phyloP scores from a whole-genome alignment of 192 early-diverging fungal genomes.

The Coemansia furcata region DNA sequence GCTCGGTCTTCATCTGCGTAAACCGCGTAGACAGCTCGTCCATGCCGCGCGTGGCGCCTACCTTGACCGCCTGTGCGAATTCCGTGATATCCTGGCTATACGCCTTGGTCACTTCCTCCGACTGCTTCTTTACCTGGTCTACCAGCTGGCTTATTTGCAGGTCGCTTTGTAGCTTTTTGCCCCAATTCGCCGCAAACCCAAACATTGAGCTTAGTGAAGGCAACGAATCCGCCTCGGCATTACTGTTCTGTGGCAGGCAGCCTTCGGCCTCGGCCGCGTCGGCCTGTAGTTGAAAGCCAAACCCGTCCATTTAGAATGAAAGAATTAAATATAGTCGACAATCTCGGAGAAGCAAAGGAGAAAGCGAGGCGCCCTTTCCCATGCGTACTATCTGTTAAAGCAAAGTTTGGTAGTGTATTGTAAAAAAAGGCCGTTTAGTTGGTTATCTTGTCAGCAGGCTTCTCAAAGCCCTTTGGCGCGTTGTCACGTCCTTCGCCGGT shows the following conservation, averaged over 20 bases:
- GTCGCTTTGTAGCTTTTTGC: conserved; percentile 33
- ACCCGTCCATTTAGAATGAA: conserved; percentile 39
- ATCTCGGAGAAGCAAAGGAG: not conserved
- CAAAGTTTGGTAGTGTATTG: not conserved
- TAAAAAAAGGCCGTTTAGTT: not conserved
- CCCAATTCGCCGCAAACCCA: conserved; percentile 46
- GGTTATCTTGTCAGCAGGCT: conserved; percentile 15
- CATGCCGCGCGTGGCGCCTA: conserved; percentile 35
- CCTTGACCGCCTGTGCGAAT: conserved; percentile 43
- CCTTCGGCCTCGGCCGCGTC: conserved; percentile 48
- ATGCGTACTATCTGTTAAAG: not conserved
- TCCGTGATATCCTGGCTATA: conserved; percentile 48
- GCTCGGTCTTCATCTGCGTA: conserved; percentile 26
- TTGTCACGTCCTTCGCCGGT: conserved; percentile 61
- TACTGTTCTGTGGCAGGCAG: conserved; percentile 7
- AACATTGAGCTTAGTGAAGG: conserved; percentile 36
- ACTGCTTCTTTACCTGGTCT: conserved; percentile 46
- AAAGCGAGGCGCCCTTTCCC: not conserved
- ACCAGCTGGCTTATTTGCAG: conserved; percentile 35
- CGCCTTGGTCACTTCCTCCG: conserved; percentile 40
- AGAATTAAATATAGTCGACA: not conserved
- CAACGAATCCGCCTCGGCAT: not conserved
- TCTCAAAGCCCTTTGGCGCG: conserved; percentile 51
- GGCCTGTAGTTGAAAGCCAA: conserved; percentile 29
- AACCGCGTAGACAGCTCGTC: conserved; percentile 40